A percentile compares a stretch with the other conserved stretches of the same genome.
phyloP scores from a whole-genome alignment of 1,284 basidiomycete genomes.

The Hortiboletus rubellus region DNA sequence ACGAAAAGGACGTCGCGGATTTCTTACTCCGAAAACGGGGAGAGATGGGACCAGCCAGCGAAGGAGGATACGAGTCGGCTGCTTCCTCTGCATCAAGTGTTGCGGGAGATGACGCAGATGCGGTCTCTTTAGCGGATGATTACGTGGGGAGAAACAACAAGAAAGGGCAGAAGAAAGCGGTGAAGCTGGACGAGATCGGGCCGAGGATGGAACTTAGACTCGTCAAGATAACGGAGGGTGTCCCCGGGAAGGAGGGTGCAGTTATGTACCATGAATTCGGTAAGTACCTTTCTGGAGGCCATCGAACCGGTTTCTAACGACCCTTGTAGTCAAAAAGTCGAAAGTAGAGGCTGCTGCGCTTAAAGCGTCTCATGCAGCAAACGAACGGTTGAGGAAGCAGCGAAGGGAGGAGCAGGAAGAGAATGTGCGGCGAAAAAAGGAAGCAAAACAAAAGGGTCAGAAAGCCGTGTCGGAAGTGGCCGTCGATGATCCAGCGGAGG shows the following conservation, averaged over 20 bases:
- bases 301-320: conserved; percentile 10
- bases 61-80: conserved; percentile 86
- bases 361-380: conserved; percentile 73
- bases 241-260: conserved; percentile 84
- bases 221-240: conserved; percentile 94
- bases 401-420: conserved; percentile 84
- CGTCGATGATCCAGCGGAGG: conserved; percentile 35
- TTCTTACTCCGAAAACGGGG: conserved; percentile 81
- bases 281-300: conserved; percentile 39
- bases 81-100: conserved; percentile 72
- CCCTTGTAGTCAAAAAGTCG: conserved; percentile 72
- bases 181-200: conserved; percentile 91
- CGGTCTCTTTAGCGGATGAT: conserved; percentile 84
- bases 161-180: conserved; percentile 87
- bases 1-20: conserved; percentile 93
- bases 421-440: conserved; percentile 82
- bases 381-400: conserved; percentile 71
- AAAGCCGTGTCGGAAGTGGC: conserved; percentile 30
- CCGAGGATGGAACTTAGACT: conserved; percentile 92
- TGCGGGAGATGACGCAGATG: conserved; percentile 80
- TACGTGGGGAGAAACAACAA: conserved; percentile 95
- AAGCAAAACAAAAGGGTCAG: conserved; percentile 39
- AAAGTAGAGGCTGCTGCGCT: conserved; percentile 68
- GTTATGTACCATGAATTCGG: conserved; percentile 93
- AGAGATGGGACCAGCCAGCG: conserved; percentile 57